Evolutionary conservation across 2,329 filamentous ascomycete genomes (phyloP).

Genomic region (Lachnellula cervina): DNA sequence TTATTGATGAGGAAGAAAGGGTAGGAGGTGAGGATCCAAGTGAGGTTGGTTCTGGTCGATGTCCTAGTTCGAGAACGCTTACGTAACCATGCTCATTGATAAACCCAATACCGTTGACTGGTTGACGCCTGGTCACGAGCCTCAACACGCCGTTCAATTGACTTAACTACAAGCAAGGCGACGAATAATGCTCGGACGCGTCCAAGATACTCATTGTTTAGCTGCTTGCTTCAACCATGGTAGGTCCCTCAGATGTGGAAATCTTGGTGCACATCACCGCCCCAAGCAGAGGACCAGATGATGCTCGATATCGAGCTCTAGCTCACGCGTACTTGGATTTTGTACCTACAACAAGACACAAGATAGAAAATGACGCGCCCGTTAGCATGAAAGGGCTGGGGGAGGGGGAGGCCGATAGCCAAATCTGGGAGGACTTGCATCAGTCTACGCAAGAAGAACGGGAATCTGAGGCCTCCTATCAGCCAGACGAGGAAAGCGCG

Average conservation of each 20-base stretch:
- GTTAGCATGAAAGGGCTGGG: constrained; percentile 29
- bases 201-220: not conserved
- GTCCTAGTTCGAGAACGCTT: too few relatives aligned
- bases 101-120: too few relatives aligned
- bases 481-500: constrained; percentile 9
- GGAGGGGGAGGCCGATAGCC: constrained; percentile 38
- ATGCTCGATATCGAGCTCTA: constrained; percentile 29
- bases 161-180: too few relatives aligned
- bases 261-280: constrained; percentile 31
- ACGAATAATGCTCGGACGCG: not conserved
- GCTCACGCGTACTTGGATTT: constrained; percentile 30
- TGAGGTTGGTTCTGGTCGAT: too few relatives aligned
- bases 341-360: constrained; percentile 25
- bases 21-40: too few relatives aligned
- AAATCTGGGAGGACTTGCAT: constrained; percentile 15
- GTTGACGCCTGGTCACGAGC: too few relatives aligned
- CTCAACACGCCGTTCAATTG: too few relatives aligned
- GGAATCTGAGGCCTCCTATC: constrained; percentile 25
- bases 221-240: not conserved
- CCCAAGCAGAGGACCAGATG: constrained; percentile 29
- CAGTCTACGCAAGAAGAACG: constrained; percentile 17
- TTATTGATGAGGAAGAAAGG: too few relatives aligned
- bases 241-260: constrained; percentile 22
- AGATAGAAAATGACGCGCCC: constrained; percentile 31
- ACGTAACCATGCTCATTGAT: too few relatives aligned